Conservation (phyloP, 73 alveolate species). For the Paramecium sexaurelia region DNA sequence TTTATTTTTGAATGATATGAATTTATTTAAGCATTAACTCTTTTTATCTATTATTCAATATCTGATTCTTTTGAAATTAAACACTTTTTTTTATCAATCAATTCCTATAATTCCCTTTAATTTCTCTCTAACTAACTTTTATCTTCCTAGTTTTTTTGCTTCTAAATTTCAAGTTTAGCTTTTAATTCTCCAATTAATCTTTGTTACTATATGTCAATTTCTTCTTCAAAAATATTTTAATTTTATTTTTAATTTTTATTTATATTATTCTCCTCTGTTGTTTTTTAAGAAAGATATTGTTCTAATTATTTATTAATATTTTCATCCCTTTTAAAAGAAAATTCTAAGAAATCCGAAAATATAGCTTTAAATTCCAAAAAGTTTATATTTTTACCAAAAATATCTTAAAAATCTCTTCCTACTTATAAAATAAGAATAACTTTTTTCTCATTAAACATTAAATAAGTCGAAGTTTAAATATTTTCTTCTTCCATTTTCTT, state of each 20-base stretch:
- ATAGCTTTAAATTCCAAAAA: background rate
- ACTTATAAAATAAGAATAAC: background rate
- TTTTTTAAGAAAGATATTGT: background rate
- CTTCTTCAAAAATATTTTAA: conserved; percentile 5
- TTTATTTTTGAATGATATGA: conserved; percentile 9
- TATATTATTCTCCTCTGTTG: background rate
- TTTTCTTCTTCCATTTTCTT: background rate
- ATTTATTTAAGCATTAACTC: background rate
- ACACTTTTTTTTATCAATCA: background rate
- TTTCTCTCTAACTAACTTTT: background rate
- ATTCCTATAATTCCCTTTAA: background rate
- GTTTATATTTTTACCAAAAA: background rate
- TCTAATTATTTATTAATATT: background rate
- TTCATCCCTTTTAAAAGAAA: background rate
- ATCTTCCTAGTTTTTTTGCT: background rate
- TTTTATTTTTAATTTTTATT: background rate
- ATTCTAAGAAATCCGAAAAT: background rate
- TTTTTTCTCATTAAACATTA: background rate
- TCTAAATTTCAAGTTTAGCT: background rate
- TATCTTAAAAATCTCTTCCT: background rate
- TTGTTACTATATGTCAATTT: background rate
- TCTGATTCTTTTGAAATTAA: background rate
- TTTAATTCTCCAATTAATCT: background rate
- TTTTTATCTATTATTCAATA: background rate
- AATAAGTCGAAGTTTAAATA: background rate